A percentile compares a stretch with the other conserved stretches of the same genome.
Conservation (phyloP, 129 eudicot species). For the Flaveria bidentis region DNA sequence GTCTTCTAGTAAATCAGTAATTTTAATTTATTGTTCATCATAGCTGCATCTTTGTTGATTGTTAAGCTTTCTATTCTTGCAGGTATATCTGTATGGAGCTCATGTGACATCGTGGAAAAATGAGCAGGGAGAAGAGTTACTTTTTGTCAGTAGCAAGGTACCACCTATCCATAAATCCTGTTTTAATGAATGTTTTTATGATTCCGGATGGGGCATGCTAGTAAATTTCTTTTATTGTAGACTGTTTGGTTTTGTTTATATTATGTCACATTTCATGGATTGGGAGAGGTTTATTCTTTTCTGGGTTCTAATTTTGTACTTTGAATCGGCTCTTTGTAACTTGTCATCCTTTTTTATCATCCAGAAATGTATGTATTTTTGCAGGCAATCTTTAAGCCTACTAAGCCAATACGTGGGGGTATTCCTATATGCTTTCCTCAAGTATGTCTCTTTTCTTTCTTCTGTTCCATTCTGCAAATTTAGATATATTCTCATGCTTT, state of each 20-base stretch:
- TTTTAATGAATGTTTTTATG: constrained; percentile 14
- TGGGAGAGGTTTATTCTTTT: background rate
- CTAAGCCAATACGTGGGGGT: constrained; percentile 88
- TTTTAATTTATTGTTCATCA: background rate
- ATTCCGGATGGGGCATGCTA: background rate
- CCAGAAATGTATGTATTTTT: constrained; percentile 14
- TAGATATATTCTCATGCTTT: constrained; percentile 25
- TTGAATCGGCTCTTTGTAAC: background rate
- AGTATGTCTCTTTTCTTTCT: constrained; percentile 38
- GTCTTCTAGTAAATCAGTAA: no score
- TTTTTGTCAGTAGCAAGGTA: constrained; percentile 86
- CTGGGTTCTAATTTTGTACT: background rate
- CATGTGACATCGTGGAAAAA: constrained; percentile 95
- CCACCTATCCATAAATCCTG: background rate
- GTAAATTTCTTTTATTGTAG: background rate
- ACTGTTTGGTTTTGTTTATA: background rate
- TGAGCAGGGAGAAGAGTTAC: constrained; percentile 74
- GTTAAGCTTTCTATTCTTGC: constrained; percentile 30
- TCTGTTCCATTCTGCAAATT: constrained; percentile 10
- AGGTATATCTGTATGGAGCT: constrained; percentile 86
- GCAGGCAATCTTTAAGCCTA: constrained; percentile 83
- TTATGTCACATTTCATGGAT: background rate
- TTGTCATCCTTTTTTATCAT: constrained; percentile 25
- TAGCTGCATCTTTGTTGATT: constrained; percentile 9
- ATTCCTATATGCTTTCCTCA: constrained; percentile 96